A percentile compares a stretch with the other conserved stretches of the same genome.
Evolutionary conservation across 73 alveolate species (phyloP).

Genomic region (Blepharisma stoltei): DNA sequence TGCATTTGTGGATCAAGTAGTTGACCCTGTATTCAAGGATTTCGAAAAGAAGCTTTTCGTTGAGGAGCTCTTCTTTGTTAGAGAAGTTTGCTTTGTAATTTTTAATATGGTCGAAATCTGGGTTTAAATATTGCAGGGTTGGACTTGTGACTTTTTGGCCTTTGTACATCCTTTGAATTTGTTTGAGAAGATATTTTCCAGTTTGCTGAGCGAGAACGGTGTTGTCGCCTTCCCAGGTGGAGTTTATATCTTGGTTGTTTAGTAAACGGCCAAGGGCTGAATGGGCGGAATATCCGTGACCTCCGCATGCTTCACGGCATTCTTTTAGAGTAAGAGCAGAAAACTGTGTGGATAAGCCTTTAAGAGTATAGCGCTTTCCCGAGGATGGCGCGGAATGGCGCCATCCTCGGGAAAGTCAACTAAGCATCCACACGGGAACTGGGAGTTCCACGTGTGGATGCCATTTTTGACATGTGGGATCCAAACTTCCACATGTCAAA

Average conservation of each 20-base stretch:
- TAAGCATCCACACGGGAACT: too few species aligned
- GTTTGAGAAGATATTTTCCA: conserved; percentile 53
- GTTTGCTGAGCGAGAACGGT: conserved; percentile 70
- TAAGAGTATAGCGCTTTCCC: too few species aligned
- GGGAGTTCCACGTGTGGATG: too few species aligned
- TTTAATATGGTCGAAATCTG: background rate
- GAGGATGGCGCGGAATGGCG: too few species aligned
- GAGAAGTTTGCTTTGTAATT: too few species aligned
- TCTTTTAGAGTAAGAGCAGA: conserved; percentile 44
- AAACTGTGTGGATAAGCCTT: conserved; percentile 42
- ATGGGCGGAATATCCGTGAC: conserved; percentile 69
- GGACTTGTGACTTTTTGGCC: conserved; percentile 26
- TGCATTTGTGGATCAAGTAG: too few species aligned
- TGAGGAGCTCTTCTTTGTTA: too few species aligned
- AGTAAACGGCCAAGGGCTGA: conserved; percentile 43
- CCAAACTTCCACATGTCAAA: too few species aligned
- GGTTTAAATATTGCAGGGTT: background rate
- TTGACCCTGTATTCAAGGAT: too few species aligned
- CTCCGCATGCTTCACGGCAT: conserved; percentile 68
- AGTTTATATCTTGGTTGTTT: background rate
- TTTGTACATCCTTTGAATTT: conserved; percentile 37
- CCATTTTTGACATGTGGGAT: too few species aligned
- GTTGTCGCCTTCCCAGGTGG: conserved; percentile 87
- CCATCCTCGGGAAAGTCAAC: too few species aligned
- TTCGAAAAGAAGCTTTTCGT: too few species aligned